Evolutionary conservation across 2,329 filamentous ascomycete species (phyloP), one percentile per base, ranked within the genome.

Genomic region (Herpotrichia juniperi): DNA sequence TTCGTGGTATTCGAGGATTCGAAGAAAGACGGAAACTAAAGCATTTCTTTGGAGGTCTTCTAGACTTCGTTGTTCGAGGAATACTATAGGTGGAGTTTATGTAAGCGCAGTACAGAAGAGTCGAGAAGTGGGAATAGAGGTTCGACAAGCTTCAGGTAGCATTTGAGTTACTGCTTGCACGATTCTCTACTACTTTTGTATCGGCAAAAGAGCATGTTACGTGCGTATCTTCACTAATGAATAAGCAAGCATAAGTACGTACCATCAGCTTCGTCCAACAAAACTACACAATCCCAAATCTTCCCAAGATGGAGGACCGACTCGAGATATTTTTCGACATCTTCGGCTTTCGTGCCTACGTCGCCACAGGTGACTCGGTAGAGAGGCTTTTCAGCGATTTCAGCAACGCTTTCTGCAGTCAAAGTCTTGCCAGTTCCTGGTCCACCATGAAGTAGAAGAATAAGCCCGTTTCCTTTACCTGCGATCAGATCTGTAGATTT

Each of bases 381-480:
- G 0, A 83, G 67, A 2, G 81, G 80, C 2, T 76, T 75, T 21
- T 73, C 65, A 70, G 80, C 78, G 31, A 75, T 66, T 50, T 81
- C 78, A 0, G 81, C 80, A 1, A 68, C 61, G n/a, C 61, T 60
- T 40, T 65, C 56, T 2, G 69, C 61, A 12, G 72, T 62, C 9
- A 68, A 57, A n/a, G 66, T 64, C 42, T 67, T 63, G 1, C 49
- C 81, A 1, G 81, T 78, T 2, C 81, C 81, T 0, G 81, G 80
- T 0, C 75, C 75, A 1, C 80, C 81, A 30, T 70, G 73, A 2
- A 83, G 73, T 1, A 82, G 73, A 48, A 82, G 68, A 46, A 82
- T 79, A 24, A 82, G 72, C 6, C 80, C 80, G 17, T 73, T 71
- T 10, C 80, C 81, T 57, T 83, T 83, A 22, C 78, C 79, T n/a